Conservation (phyloP, 2,329 filamentous ascomycete genomes). For the Aspergillus quadrilineatus region DNA sequence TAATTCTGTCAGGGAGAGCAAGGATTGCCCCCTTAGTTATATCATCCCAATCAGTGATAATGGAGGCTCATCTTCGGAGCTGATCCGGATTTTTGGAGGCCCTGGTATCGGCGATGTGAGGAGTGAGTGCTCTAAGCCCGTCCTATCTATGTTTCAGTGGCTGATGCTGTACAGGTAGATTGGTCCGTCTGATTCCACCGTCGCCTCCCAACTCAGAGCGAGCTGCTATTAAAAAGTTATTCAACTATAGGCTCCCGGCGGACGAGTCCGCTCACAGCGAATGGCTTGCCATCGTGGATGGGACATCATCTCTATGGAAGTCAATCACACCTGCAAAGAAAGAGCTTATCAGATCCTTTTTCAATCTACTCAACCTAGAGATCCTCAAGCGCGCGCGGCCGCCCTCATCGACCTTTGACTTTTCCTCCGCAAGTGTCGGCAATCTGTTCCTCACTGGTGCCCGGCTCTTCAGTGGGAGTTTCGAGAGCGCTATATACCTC, state of each 20-base stretch:
- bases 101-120: constrained; percentile 79
- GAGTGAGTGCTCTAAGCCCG: constrained; percentile 51
- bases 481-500: constrained; percentile 89
- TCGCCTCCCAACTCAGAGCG: constrained; percentile 60
- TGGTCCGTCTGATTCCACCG: constrained; percentile 85
- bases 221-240: constrained; percentile 73
- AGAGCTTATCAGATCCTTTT: constrained; percentile 73
- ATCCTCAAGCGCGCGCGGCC: constrained; percentile 72
- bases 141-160: not conserved
- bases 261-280: constrained; percentile 66
- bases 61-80: constrained; percentile 87
- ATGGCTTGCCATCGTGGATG: constrained; percentile 88
- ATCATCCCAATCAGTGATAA: constrained; percentile 96
- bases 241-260: constrained; percentile 79
- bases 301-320: constrained; percentile 72
- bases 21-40: constrained; percentile 70
- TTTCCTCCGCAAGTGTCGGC: constrained; percentile 71
- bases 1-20: constrained; percentile 62
- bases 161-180: constrained; percentile 59
- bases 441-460: constrained; percentile 82
- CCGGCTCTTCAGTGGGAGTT: constrained; percentile 84
- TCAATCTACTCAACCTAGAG: constrained; percentile 74
- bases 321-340: constrained; percentile 68
- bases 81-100: constrained; percentile 91
- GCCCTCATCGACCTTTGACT: constrained; percentile 71